Conservation (phyloP, 768 basidiomycete species). For the Xerocomus brunneocitrinus region DNA sequence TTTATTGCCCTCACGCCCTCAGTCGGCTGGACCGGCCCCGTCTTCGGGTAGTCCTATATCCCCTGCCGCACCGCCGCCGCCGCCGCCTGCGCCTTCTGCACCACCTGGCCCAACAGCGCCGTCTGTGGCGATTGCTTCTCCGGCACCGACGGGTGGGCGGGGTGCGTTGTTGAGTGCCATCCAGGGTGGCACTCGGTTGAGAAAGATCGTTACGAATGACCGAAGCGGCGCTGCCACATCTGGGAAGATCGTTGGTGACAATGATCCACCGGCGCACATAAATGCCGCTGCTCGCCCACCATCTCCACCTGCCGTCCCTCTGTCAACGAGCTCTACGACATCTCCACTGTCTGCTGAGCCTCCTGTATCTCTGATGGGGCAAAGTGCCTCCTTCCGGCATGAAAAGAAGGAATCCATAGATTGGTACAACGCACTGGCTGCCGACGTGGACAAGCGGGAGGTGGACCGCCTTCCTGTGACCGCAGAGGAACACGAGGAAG, state of each 20-base stretch:
- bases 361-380: conserved; percentile 11
- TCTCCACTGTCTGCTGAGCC: conserved; percentile 19
- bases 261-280: conserved; percentile 66
- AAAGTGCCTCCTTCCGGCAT: conserved; percentile 24
- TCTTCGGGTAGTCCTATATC: conserved; percentile 24
- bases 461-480: conserved; percentile 46
- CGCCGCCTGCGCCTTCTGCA: conserved; percentile 35
- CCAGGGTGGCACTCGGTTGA: conserved; percentile 65
- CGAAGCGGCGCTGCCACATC: conserved; percentile 65
- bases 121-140: conserved; percentile 28
- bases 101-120: conserved; percentile 22
- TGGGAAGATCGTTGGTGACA: conserved; percentile 77
- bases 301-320: conserved; percentile 12
- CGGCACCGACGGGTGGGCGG: conserved; percentile 48
- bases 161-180: conserved; percentile 75
- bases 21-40: conserved; percentile 44
- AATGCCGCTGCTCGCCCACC: conserved; percentile 43
- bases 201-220: conserved; percentile 78
- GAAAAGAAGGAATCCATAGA: conserved; percentile 77
- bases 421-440: conserved; percentile 87
- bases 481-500: conserved; percentile 60
- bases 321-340: conserved; percentile 4
- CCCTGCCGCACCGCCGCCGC: conserved; percentile 35
- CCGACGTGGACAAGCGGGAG: conserved; percentile 47
- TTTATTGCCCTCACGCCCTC: conserved; percentile 56